Percentiles rank a stretch among this genome's conserved stretches.
phyloP scores from a whole-genome alignment of 75 land plant genomes.

The Picea glauca region DNA sequence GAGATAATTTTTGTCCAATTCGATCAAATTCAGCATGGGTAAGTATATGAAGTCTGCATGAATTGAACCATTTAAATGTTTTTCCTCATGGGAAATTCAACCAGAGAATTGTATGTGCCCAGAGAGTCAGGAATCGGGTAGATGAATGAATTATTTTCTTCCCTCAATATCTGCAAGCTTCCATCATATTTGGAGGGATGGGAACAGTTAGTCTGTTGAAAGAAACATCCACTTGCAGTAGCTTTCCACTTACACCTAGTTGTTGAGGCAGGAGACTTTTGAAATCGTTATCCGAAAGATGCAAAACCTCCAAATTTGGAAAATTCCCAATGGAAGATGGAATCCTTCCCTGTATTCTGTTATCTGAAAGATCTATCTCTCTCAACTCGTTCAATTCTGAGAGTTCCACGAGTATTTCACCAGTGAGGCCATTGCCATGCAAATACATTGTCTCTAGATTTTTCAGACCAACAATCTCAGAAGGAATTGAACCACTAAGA shows the following conservation, averaged over 20 bases:
- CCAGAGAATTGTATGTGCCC: slow-evolving; percentile 53
- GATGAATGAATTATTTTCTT: slow-evolving; percentile 53
- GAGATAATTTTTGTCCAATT: too few relatives aligned
- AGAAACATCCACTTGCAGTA: not conserved
- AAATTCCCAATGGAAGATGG: slow-evolving; percentile 59
- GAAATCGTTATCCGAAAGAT: slow-evolving; percentile 72
- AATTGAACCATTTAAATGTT: slow-evolving; percentile 63
- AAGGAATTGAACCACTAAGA: slow-evolving; percentile 57
- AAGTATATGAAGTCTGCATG: slow-evolving; percentile 12
- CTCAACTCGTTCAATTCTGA: slow-evolving; percentile 35
- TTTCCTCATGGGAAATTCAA: slow-evolving; percentile 64
- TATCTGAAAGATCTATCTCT: slow-evolving; percentile 64
- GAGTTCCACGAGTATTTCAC: slow-evolving; percentile 60
- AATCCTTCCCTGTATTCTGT: slow-evolving; percentile 57
- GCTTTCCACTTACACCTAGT: not conserved
- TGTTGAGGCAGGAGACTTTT: slow-evolving; percentile 21
- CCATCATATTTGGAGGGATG: slow-evolving; percentile 49
- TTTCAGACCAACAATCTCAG: slow-evolving; percentile 39
- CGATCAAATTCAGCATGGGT: too few relatives aligned
- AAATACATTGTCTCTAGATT: slow-evolving; percentile 53
- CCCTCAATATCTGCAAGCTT: slow-evolving; percentile 53
- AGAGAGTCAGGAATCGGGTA: slow-evolving; percentile 63
- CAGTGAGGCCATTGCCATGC: slow-evolving; percentile 48
- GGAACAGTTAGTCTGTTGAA: too few relatives aligned
- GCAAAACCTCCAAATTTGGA: slow-evolving; percentile 49